phyloP scores from a whole-genome alignment of 1,284 basidiomycete genomes.

The Apiotrichum veenhuisii region DNA sequence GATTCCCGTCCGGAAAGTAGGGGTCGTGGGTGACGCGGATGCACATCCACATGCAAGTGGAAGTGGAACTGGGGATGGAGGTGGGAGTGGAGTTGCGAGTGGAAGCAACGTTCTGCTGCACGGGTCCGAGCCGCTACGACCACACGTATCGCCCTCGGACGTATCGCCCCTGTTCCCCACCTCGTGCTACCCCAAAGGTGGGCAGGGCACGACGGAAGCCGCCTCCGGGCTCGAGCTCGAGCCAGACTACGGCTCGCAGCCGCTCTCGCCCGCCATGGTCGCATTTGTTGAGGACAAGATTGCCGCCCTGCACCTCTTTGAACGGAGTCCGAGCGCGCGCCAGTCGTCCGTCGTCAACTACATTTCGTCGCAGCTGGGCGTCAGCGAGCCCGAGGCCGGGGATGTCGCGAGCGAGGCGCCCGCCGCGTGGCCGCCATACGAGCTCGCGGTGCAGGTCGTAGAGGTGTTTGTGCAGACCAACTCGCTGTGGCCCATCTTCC shows the following conservation, averaged over 20 bases:
- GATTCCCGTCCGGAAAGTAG: not conserved
- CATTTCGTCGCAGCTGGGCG: conserved; percentile 6
- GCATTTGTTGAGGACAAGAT: conserved; percentile 1
- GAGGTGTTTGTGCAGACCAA: conserved; percentile 9
- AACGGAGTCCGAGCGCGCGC: no score
- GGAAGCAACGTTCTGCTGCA: no score
- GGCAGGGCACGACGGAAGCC: no score
- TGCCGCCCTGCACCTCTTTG: not conserved
- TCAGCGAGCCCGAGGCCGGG: not conserved
- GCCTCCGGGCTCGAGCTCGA: not conserved
- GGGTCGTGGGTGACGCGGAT: no score
- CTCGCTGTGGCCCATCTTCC: conserved; percentile 3
- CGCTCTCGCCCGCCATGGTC: not conserved
- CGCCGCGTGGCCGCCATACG: conserved; percentile 11
- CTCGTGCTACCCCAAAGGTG: no score
- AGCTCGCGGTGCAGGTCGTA: conserved; percentile 4
- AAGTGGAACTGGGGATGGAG: no score
- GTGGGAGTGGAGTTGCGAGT: no score
- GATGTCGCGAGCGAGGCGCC: not conserved
- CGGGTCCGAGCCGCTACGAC: no score
- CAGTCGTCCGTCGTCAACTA: not conserved
- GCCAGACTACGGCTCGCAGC: not conserved
- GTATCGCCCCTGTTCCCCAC: no score
- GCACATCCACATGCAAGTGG: no score
- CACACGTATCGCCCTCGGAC: no score